Evolutionary conservation across 202 grass and related monocot genomes (phyloP).

Genomic region (Saccharum hybrid): DNA sequence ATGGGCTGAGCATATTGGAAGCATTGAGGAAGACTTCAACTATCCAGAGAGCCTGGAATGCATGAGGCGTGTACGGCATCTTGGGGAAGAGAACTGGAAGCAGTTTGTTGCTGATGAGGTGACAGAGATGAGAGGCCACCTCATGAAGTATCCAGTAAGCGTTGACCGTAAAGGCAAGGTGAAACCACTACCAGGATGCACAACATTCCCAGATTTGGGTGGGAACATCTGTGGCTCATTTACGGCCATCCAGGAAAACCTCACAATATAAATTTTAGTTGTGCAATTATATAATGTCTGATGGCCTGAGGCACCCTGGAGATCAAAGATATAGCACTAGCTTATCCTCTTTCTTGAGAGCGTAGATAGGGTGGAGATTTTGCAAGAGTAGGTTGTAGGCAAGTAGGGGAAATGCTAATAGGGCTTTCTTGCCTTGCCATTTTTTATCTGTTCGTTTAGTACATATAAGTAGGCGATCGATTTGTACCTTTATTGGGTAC

Average conservation of each 20-base stretch:
- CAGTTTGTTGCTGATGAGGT: constrained; percentile 62
- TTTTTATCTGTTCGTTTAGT: background rate
- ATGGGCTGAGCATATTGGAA: constrained; percentile 87
- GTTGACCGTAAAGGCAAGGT: constrained; percentile 81
- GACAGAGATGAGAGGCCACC: constrained; percentile 78
- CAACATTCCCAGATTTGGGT: constrained; percentile 76
- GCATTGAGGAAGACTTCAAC: constrained; percentile 63
- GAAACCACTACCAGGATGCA: constrained; percentile 58
- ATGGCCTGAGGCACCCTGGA: background rate
- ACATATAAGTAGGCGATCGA: background rate
- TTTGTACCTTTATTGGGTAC: background rate
- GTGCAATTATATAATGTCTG: constrained; percentile 17
- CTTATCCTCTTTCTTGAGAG: constrained; percentile 25
- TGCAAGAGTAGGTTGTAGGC: too few relatives aligned
- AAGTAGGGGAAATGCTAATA: too few relatives aligned
- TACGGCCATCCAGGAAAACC: constrained; percentile 71
- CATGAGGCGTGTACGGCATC: constrained; percentile 48
- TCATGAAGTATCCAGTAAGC: constrained; percentile 80
- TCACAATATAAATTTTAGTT: constrained; percentile 65
- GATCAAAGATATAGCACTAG: constrained; percentile 2
- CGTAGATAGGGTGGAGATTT: constrained; percentile 31
- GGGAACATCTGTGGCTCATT: constrained; percentile 88
- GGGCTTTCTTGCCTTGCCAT: background rate
- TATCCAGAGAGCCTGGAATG: constrained; percentile 80
- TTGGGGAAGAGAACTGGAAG: constrained; percentile 69